Percentiles rank a stretch among this genome's conserved stretches.
These are phyloP conservation scores for Monosporozyma servazzii DNA, from an alignment of 805 yeast species.

Conservation along the genomic window DNA sequence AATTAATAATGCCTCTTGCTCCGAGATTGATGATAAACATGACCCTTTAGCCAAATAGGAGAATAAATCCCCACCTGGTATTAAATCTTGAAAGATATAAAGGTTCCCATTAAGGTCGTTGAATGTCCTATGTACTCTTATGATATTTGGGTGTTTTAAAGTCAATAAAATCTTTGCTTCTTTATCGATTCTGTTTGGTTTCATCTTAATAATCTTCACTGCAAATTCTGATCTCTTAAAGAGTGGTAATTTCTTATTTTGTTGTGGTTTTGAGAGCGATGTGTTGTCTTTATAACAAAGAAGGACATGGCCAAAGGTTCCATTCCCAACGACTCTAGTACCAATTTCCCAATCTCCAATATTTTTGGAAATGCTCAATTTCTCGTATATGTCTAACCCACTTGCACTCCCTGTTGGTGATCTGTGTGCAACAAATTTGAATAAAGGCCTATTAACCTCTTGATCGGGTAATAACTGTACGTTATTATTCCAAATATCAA, in stretches of 20 bases:
- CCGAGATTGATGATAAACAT: constrained; percentile 37
- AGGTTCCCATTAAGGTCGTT: constrained; percentile 21
- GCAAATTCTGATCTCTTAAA: constrained; percentile 33
- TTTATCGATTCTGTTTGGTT: constrained; percentile 24
- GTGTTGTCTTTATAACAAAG: constrained; percentile 8
- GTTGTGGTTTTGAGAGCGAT: background rate
- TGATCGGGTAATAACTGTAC: background rate
- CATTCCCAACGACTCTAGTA: constrained; percentile 39
- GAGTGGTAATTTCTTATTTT: constrained; percentile 7
- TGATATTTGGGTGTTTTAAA: constrained; percentile 42
- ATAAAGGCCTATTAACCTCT: background rate
- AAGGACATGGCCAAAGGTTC: constrained; percentile 49
- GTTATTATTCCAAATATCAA: constrained; percentile 27
- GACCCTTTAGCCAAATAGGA: constrained; percentile 41
- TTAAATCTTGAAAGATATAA: constrained; percentile 41
- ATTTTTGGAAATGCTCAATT: constrained; percentile 14
- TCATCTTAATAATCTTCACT: constrained; percentile 37
- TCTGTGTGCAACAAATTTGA: constrained; percentile 2
- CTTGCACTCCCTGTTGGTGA: background rate
- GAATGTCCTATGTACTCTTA: constrained; percentile 34
- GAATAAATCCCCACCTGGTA: constrained; percentile 52
- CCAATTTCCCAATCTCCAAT: constrained; percentile 36
- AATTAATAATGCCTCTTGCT: constrained; percentile 45
- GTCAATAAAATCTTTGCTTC: constrained; percentile 37
- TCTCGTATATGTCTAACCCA: constrained; percentile 1